A percentile compares a stretch with the other conserved stretches of the same genome.
Conservation (phyloP, 2,329 filamentous ascomycete species). For the Botryotinia narcissicola region DNA sequence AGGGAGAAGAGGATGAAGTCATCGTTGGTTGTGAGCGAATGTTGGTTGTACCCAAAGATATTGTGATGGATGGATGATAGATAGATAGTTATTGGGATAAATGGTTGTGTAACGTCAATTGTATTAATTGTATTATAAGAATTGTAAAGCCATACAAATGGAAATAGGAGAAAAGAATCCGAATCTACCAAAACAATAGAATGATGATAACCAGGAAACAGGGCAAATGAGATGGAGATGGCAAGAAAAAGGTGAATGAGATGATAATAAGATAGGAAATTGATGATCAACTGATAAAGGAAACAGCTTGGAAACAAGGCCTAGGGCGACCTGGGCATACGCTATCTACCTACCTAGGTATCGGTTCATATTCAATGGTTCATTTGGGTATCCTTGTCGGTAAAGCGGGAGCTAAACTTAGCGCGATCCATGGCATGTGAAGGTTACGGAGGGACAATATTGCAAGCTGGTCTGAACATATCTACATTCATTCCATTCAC, state of each 20-base stretch:
- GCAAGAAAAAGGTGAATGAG: background rate
- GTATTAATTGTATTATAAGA: background rate
- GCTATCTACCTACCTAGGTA: background rate
- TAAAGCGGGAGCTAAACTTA: slow-evolving; percentile 25
- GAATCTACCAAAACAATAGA: background rate
- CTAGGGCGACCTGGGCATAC: background rate
- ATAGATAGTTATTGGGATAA: background rate
- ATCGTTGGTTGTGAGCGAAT: background rate
- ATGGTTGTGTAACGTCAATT: background rate
- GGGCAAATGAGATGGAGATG: background rate
- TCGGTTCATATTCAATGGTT: background rate
- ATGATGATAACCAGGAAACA: background rate
- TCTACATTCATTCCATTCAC: background rate
- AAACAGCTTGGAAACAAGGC: background rate
- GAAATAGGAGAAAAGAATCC: background rate
- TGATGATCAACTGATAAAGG: slow-evolving; percentile 11
- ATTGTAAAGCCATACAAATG: background rate
- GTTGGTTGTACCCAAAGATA: background rate
- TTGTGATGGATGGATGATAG: background rate
- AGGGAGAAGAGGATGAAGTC: background rate
- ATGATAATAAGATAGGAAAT: slow-evolving; percentile 3
- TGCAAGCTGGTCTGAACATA: slow-evolving; percentile 21
- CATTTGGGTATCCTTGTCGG: slow-evolving; percentile 6
- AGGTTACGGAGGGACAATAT: slow-evolving; percentile 17
- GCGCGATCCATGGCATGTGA: slow-evolving; percentile 14